These are phyloP conservation scores for Citrus glauca DNA, from an alignment of 345 rosid species.

Conservation along the genomic window DNA sequence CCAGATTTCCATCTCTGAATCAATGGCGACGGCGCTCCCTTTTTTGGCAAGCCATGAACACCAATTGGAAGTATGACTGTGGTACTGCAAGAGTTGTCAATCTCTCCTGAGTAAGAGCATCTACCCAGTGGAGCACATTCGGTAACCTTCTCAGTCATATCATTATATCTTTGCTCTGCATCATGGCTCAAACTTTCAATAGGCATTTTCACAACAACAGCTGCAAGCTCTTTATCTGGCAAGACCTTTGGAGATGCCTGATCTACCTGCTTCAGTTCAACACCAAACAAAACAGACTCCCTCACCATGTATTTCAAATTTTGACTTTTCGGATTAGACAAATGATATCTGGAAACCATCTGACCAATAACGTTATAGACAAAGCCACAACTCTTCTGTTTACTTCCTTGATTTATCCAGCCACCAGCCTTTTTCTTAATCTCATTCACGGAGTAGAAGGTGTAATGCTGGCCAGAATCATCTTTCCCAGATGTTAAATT, in stretches of 20 bases:
- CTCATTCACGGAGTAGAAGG: slow-evolving; percentile 65
- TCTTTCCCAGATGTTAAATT: slow-evolving; percentile 38
- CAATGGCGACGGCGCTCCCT: slow-evolving; percentile 61
- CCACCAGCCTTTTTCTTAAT: slow-evolving; percentile 56
- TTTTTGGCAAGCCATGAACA: slow-evolving; percentile 61
- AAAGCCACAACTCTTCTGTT: slow-evolving; percentile 52
- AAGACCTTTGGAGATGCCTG: slow-evolving; percentile 24
- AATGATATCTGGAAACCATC: slow-evolving; percentile 37
- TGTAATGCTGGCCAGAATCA: slow-evolving; percentile 36
- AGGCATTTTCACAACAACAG: slow-evolving; percentile 40
- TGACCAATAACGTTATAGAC: slow-evolving; percentile 52
- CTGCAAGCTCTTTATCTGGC: slow-evolving; percentile 64
- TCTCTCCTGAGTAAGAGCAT: slow-evolving; percentile 23
- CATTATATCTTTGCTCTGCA: slow-evolving; percentile 12
- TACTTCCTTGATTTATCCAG: slow-evolving; percentile 61
- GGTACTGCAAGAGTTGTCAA: slow-evolving; percentile 14
- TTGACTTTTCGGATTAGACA: slow-evolving; percentile 24
- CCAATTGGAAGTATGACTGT: slow-evolving; percentile 77
- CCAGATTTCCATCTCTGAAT: slow-evolving; percentile 70
- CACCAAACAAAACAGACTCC: slow-evolving; percentile 62
- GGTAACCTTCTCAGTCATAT: slow-evolving; percentile 4
- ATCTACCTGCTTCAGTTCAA: slow-evolving; percentile 36
- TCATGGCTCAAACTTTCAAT: slow-evolving; percentile 17
- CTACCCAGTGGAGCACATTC: slow-evolving; percentile 19
- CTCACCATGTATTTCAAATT: slow-evolving; percentile 24